Conservation (phyloP, 768 basidiomycete genomes). For the Collybia sp. region DNA sequence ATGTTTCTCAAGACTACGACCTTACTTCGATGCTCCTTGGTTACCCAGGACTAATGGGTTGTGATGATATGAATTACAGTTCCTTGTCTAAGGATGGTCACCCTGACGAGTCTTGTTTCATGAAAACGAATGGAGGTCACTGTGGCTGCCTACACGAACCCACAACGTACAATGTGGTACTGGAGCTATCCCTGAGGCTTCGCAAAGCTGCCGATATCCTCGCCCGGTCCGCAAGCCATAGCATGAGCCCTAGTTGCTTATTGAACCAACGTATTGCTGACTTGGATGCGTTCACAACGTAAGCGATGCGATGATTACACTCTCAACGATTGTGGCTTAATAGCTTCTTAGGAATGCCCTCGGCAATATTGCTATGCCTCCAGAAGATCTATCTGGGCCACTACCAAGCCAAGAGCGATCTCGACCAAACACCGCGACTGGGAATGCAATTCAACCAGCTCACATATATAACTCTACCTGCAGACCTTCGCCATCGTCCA, state of each 20-base stretch:
- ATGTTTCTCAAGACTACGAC: slow-evolving; percentile 33
- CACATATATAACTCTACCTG: slow-evolving; percentile 8
- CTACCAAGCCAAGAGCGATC: slow-evolving; percentile 10
- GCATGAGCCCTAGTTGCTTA: slow-evolving; percentile 28
- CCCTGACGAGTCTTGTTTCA: slow-evolving; percentile 18
- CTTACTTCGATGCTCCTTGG: slow-evolving; percentile 35
- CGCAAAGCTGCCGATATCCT: slow-evolving; percentile 55
- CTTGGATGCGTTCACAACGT: slow-evolving; percentile 52
- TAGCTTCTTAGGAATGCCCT: slow-evolving; percentile 31
- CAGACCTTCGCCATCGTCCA: slow-evolving; percentile 7
- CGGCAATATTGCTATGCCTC: slow-evolving; percentile 28
- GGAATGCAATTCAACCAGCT: slow-evolving; percentile 4
- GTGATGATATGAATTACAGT: slow-evolving; percentile 15
- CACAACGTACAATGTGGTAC: slow-evolving; percentile 48
- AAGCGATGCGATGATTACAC: slow-evolving; percentile 21
- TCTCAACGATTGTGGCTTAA: too few relatives aligned
- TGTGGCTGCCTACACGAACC: slow-evolving; percentile 58
- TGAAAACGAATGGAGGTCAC: slow-evolving; percentile 29
- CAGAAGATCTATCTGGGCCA: slow-evolving; percentile 15
- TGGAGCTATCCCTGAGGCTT: slow-evolving; percentile 63
- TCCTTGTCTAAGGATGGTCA: slow-evolving; percentile 10
- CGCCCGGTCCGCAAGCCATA: slow-evolving; percentile 38
- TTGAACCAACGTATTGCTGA: slow-evolving; percentile 43
- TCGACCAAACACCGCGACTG: slow-evolving; percentile 6
- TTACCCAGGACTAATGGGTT: slow-evolving; percentile 23